These are phyloP conservation scores for Polytrichum commune DNA, from an alignment of 225 moss, liverwort and hornwort species.

Conservation along the genomic window DNA sequence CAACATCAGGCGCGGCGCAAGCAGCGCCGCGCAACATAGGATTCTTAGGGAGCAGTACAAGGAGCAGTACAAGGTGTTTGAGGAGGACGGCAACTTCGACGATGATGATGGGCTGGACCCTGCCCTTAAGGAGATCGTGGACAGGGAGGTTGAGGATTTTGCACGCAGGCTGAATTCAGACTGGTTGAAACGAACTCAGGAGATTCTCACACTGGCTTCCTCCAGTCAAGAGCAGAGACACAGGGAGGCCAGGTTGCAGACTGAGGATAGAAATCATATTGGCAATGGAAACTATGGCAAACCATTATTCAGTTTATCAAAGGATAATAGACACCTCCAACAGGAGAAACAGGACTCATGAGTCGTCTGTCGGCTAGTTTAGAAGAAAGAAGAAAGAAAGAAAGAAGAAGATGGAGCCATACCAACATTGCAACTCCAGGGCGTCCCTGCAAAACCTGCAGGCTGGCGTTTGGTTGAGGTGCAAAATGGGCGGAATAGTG, in stretches of 20 bases:
- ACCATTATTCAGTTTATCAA: slow-evolving; percentile 21
- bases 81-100: slow-evolving; percentile 62
- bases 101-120: slow-evolving; percentile 83
- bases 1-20: slow-evolving; percentile 11
- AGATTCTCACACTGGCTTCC: slow-evolving; percentile 74
- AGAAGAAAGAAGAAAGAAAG: not conserved
- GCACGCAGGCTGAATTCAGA: slow-evolving; percentile 83
- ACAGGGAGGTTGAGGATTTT: slow-evolving; percentile 89
- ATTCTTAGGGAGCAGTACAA: slow-evolving; percentile 33
- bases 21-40: slow-evolving; percentile 14
- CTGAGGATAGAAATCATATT: slow-evolving; percentile 24
- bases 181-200: slow-evolving; percentile 82
- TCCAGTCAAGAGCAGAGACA: slow-evolving; percentile 60
- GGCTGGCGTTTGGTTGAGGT: slow-evolving; percentile 1
- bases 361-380: slow-evolving; percentile 1
- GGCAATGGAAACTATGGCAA: slow-evolving; percentile 32
- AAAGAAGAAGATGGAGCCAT: not conserved
- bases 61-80: slow-evolving; percentile 46
- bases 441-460: slow-evolving; percentile 23
- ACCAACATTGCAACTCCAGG: slow-evolving; percentile 12
- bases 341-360: too few species aligned
- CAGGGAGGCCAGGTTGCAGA: slow-evolving; percentile 15
- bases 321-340: too few species aligned
- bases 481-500: slow-evolving; percentile 5
- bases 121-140: slow-evolving; percentile 79